Percentiles rank a stretch among this genome's conserved stretches.
phyloP scores from a whole-genome alignment of 2,329 filamentous ascomycete genomes.

The Coniochaeta sp. region DNA sequence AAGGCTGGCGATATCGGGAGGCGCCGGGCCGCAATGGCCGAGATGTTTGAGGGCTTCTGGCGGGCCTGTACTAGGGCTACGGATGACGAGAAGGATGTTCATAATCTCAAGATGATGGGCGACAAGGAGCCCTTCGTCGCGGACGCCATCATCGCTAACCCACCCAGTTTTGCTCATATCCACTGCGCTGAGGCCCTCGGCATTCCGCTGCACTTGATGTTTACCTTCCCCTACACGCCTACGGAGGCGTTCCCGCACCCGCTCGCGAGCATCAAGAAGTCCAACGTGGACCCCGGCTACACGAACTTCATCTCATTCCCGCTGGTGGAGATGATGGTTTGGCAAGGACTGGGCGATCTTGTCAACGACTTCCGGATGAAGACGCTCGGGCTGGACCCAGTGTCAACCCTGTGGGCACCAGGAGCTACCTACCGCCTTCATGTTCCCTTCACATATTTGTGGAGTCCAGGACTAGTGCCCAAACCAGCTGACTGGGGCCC shows the following conservation, averaged over 20 bases:
- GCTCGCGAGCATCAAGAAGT: constrained; percentile 65
- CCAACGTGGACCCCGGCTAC: constrained; percentile 64
- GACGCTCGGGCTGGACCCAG: constrained; percentile 63
- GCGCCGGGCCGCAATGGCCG: constrained; percentile 63
- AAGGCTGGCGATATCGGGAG: constrained; percentile 65
- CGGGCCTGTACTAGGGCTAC: constrained; percentile 67
- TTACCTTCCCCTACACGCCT: constrained; percentile 77
- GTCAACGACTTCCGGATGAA: constrained; percentile 68
- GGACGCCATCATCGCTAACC: constrained; percentile 81
- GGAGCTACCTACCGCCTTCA: constrained; percentile 65
- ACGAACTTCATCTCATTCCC: constrained; percentile 78
- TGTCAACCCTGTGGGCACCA: constrained; percentile 71
- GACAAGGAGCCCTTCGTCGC: constrained; percentile 56
- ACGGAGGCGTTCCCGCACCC: constrained; percentile 73
- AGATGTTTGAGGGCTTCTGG: constrained; percentile 83
- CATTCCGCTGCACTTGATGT: constrained; percentile 78
- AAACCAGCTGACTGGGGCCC: constrained; percentile 63
- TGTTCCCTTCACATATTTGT: constrained; percentile 70
- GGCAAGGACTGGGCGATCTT: constrained; percentile 79
- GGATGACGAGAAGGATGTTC: constrained; percentile 57
- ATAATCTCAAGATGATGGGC: constrained; percentile 60
- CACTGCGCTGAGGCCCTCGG: constrained; percentile 75
- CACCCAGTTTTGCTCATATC: constrained; percentile 69
- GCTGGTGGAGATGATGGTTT: constrained; percentile 79
- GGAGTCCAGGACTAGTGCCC: constrained; percentile 58